Conservation (phyloP, 208 protist genomes). For the Strigomonas culicis region DNA sequence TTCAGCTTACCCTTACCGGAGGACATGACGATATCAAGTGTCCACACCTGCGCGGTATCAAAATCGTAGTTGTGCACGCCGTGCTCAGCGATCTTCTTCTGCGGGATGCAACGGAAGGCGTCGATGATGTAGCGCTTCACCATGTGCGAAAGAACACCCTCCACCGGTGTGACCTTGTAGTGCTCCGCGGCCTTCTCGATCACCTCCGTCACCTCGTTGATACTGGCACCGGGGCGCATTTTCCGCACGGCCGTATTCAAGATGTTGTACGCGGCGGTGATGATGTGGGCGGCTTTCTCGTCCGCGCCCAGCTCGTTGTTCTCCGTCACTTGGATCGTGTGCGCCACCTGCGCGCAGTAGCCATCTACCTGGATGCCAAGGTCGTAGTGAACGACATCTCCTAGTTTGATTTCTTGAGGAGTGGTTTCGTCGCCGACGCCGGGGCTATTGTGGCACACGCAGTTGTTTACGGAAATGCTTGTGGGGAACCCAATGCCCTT, state of each 20-base stretch:
- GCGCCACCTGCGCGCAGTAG: slow-evolving; percentile 95
- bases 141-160: slow-evolving; percentile 98
- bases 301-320: slow-evolving; percentile 76
- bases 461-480: slow-evolving; percentile 98
- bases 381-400: slow-evolving; percentile 99
- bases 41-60: slow-evolving; percentile 90
- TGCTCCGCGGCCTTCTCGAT: slow-evolving; percentile 95
- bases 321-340: slow-evolving; percentile 94
- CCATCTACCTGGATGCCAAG: slow-evolving; percentile 98
- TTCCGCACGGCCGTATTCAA: slow-evolving; percentile 90
- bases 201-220: slow-evolving; percentile 92
- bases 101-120: slow-evolving; percentile 94
- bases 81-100: slow-evolving; percentile 88
- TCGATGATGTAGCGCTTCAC: slow-evolving; percentile 98
- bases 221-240: slow-evolving; percentile 81
- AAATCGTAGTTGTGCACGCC: slow-evolving; percentile 94
- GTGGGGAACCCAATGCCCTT: slow-evolving; percentile 99
- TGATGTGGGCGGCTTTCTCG: slow-evolving; percentile 91
- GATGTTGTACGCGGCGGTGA: slow-evolving; percentile 94
- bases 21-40: slow-evolving; percentile 86
- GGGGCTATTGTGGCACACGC: slow-evolving; percentile 98
- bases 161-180: slow-evolving; percentile 92
- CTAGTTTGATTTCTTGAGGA: slow-evolving; percentile 74
- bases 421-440: slow-evolving; percentile 69
- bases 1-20: slow-evolving; percentile 90